Evolutionary conservation across 345 rosid genomes (phyloP), one percentile per base, ranked within the genome.

Genomic region (Pistacia integerrima): DNA sequence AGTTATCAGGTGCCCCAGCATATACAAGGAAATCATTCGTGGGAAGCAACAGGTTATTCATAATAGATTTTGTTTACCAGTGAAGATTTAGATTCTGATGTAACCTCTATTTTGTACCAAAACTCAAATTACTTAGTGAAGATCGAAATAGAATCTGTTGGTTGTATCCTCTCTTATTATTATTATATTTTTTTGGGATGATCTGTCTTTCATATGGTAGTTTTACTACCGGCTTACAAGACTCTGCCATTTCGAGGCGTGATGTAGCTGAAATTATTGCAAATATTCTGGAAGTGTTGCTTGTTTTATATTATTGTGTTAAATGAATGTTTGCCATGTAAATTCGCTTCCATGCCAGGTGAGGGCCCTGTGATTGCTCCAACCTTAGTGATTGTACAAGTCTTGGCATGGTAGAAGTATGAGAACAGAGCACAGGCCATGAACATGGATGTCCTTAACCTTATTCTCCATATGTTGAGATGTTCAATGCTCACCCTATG

Each of bases 41-140:
- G 38, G 58, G 44, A 76, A 60, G 51, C 71, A 55, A 48, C 18
- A 22, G 13, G n/a, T 20, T 33, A 46, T 64, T 3, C 56, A 18
- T 36, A 28, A 56, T 13, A 36, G 14, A 54, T 57, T 12, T 57
- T 68, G 17, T 59, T 61, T 7, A 2, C 46, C 59, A 58, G 35
- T 57, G 76, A 57, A 57, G 54, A 72, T 59, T 59, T 38, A 16
- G n/a, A 28, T 56, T 68, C 75, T 51, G 49, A 17, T 22, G 25
- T 54, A 59, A 49, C 54, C 67, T 38, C 36, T 54, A 54, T 16
- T 10, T 14, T 30, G 28, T 49, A 12, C 16, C 33, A 17, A 17
- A 38, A 70, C 36, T 54, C 64, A 5, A 72, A 54, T 70, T 44
- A 55, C 65, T 71, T 22, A 10, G 4, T 64, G 76, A 64, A 79